Evolutionary conservation across 441 rosid species (phyloP), one percentile per base, ranked within the genome.

Genomic region (Geranium incanum): DNA sequence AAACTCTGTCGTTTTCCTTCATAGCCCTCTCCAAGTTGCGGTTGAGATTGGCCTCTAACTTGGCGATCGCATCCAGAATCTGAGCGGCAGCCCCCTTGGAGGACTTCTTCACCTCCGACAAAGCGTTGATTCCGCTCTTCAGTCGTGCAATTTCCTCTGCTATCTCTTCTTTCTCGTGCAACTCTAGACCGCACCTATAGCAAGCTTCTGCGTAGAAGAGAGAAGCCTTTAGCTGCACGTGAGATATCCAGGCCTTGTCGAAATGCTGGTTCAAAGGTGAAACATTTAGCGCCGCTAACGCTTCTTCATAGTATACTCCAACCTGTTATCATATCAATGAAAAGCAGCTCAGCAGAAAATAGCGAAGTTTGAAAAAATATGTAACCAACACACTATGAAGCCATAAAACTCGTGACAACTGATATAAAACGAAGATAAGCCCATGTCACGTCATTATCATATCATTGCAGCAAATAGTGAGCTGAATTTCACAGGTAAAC

Each of bases 1-100:
- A 94, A 73, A 94, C 98, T 76, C 98, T 86, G 66, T 94, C 97
- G 84, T 94, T 94, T 81, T 94, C 98, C 86, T 94, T 94, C 66
- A 88, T 79, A 55, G 98, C 98, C 81, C 97, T 90, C 68, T 94
- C 97, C 59, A 91, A 80, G 75, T 91, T 87, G 71, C 83, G 82
- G 73, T 83, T 88, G 68, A 88, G 85, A 81, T 81, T 86, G 60
- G 83, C 89, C 78, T 91, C 97, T 57, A 94, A 82, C 79, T 86
- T 86, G 85, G 67, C 86, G 59, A 89, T 81, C 6, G 92, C 97
- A 76, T 94, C 98, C 72, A 91, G 66, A 79, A 94, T 89, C 80
- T 91, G 98, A 33, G 84, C 81, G 55, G 97, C 86, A 70, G 92
- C 94, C 45, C 98, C 97, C 75, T 82, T 94, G 6, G 93, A 81